Percentiles rank a stretch among this genome's conserved stretches.
Conservation (phyloP, 2,329 filamentous ascomycete species). For the Paraconiothyrium brasiliense region DNA sequence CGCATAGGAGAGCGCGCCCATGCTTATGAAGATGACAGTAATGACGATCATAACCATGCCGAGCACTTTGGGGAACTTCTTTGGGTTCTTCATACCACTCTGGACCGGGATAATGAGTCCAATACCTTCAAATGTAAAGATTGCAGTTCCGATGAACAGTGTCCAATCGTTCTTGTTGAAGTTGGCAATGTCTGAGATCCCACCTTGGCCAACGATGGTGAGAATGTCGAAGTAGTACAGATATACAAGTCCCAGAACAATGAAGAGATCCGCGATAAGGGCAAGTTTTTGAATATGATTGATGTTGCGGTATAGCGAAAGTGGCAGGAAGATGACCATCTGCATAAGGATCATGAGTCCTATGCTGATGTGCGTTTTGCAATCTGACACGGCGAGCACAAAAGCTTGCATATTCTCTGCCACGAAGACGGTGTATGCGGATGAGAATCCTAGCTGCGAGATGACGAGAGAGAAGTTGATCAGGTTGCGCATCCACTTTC, state of each 20-base stretch:
- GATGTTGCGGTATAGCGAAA: constrained; percentile 94
- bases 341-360: constrained; percentile 93
- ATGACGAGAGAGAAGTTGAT: constrained; percentile 94
- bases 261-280: constrained; percentile 92
- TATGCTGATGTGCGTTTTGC: constrained; percentile 84
- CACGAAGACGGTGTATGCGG: constrained; percentile 96
- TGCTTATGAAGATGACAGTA: constrained; percentile 86
- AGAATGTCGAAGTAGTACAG: constrained; percentile 95
- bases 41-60: constrained; percentile 94
- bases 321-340: constrained; percentile 91
- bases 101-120: constrained; percentile 98
- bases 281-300: constrained; percentile 97
- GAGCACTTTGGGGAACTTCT: constrained; percentile 90
- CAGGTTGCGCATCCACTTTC: constrained; percentile 85
- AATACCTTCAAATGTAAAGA: constrained; percentile 98
- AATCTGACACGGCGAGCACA: constrained; percentile 88
- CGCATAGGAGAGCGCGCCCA: constrained; percentile 93
- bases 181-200: constrained; percentile 83
- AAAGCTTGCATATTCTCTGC: constrained; percentile 96
- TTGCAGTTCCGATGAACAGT: constrained; percentile 96
- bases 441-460: constrained; percentile 93
- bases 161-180: constrained; percentile 97
- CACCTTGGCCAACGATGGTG: constrained; percentile 77
- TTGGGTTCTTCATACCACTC: constrained; percentile 91
- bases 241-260: constrained; percentile 89